phyloP scores from a whole-genome alignment of 352 stramenopile species.

The Phytophthora melonis region DNA sequence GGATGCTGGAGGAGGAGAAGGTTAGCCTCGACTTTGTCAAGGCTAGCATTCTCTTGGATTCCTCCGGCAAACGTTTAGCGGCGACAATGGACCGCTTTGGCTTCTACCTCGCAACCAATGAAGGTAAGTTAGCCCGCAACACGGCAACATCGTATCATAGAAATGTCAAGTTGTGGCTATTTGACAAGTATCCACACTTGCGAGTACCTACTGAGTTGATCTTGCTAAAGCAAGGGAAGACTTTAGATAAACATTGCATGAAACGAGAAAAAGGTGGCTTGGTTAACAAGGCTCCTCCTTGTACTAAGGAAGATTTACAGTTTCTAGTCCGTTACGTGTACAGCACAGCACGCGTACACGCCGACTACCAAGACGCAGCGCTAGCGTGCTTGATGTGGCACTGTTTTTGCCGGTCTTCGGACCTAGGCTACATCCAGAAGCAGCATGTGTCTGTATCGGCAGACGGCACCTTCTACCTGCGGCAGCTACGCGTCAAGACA shows the following conservation, averaged over 20 bases:
- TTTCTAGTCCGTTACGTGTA: constrained; percentile 11
- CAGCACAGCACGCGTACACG: neutral
- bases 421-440: constrained; percentile 32
- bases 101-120: constrained; percentile 16
- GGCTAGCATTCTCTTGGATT: constrained; percentile 8
- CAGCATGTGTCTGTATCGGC: constrained; percentile 31
- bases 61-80: constrained; percentile 7
- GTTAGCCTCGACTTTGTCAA: constrained; percentile 9
- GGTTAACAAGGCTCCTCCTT: constrained; percentile 23
- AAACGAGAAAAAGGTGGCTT: too few species aligned
- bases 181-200: too few species aligned
- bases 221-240: too few species aligned
- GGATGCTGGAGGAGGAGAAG: neutral
- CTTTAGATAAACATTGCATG: too few species aligned
- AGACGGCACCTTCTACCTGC: constrained; percentile 34
- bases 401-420: constrained; percentile 38
- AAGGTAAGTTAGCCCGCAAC: constrained; percentile 21
- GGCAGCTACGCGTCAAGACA: constrained; percentile 41
- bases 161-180: too few species aligned
- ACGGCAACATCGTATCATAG: constrained; percentile 14
- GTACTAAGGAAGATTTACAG: constrained; percentile 16
- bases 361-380: constrained; percentile 42
- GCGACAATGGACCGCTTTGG: constrained; percentile 11
- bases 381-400: constrained; percentile 41
- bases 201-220: too few species aligned